Base-by-base conservation (phyloP, 129 eudicot genomes). In the Chrysanthemum seticuspe region DNA sequence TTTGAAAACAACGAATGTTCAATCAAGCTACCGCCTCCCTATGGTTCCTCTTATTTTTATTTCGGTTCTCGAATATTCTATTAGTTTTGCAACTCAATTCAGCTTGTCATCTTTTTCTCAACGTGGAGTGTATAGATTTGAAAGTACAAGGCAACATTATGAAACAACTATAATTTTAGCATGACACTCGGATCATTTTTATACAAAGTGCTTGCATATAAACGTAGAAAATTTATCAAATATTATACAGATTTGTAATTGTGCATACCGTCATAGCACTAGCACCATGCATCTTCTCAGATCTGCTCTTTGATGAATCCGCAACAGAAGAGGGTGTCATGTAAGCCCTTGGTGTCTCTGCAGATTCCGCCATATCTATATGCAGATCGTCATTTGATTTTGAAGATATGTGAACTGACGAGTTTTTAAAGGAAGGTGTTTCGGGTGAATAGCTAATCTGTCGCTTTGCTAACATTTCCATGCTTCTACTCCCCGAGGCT, bases 231-330 rank as follows among this genome's bases (percentile, higher is more conserved):
- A 31, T 18, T 57, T 19, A 58, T 21, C 67, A 71, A 18, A 21
- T 58, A 14, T 16, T 10, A 74, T 48, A 45, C 13, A 65, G 57
- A 48, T 12, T 48, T 31, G 36, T 34, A 73, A 40, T 49, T 70
- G 50, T 45, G 76, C 97, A 83, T 67, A 87, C 97, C 80, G 77
- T 31, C 71, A 67, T 74, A 78, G 89, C 82, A 73, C 92, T 87
- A 68, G 75, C 67, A 65, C 81, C 87, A 71, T 66, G 76, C 87
- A 79, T 73, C 83, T 82, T 90, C 52, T 79, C 83, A 27, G 89
- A 77, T 78, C 88, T 88, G 81, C 85, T 86, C 82, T 83, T 86
- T 34, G 91, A 80, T 52, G 98, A 90, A 27, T 90, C 97, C 54
- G 81, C 74, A 23, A 78, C 86, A 65, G 90, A 77, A 56, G 90